Conservation (phyloP, 345 rosid genomes). For the Trapa bicornis region DNA sequence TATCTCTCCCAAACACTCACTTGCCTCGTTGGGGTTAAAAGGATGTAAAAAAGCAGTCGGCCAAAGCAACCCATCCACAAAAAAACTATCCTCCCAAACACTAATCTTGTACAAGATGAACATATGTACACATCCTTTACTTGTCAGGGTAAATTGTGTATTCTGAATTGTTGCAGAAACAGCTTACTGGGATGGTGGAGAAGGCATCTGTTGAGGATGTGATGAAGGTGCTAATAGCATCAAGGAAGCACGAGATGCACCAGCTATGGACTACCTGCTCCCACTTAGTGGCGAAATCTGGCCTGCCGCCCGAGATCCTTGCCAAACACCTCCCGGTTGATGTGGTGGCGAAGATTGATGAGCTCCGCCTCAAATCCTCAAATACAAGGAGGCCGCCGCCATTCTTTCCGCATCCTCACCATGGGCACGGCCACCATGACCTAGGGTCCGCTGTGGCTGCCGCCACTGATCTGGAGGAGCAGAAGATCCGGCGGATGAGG, state of each 20-base stretch:
- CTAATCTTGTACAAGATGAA: slow-evolving; percentile 1
- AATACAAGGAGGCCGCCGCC: slow-evolving; percentile 53
- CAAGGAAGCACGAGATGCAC: slow-evolving; percentile 96
- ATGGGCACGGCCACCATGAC: slow-evolving; percentile 40
- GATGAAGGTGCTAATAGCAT: slow-evolving; percentile 91
- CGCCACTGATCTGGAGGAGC: slow-evolving; percentile 71
- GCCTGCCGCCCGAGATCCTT: slow-evolving; percentile 79
- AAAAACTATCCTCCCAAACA: slow-evolving; percentile 9
- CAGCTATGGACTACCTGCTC: slow-evolving; percentile 97
- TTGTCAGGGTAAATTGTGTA: background rate
- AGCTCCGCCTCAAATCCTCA: slow-evolving; percentile 80
- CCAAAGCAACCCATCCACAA: background rate
- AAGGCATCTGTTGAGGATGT: slow-evolving; percentile 96
- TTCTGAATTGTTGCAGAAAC: slow-evolving; percentile 42
- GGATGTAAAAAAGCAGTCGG: background rate
- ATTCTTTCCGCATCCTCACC: slow-evolving; percentile 34
- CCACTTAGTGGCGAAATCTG: slow-evolving; percentile 93
- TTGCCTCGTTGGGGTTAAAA: slow-evolving; percentile 47
- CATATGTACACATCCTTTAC: background rate
- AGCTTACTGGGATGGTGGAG: slow-evolving; percentile 86
- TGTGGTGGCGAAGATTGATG: slow-evolving; percentile 85
- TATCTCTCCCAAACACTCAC: slow-evolving; percentile 22
- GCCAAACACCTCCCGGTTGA: slow-evolving; percentile 86
- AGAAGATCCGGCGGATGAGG: slow-evolving; percentile 86
- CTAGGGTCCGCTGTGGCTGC: slow-evolving; percentile 25